A percentile compares a stretch with the other conserved stretches of the same genome.
phyloP scores from a whole-genome alignment of 192 early-diverging fungal genomes.

The Backusella circina region DNA sequence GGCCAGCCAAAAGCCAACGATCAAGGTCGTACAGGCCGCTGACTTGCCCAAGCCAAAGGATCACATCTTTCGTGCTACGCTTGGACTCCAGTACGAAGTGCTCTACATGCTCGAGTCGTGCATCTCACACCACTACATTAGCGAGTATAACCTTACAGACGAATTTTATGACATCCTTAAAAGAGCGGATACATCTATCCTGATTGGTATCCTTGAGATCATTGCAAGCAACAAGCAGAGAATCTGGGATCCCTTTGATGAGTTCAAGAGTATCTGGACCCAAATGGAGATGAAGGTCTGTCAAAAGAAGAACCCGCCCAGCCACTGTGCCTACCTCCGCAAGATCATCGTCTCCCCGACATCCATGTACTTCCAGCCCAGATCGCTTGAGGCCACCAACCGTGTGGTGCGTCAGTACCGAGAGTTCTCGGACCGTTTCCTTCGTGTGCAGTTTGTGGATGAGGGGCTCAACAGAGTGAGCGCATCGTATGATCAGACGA shows the following conservation, averaged over 20 bases:
- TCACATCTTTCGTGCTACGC: conserved; percentile 13
- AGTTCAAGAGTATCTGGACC: conserved; percentile 20
- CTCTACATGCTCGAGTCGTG: conserved; percentile 46
- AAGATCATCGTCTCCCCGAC: conserved; percentile 70
- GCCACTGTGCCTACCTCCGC: conserved; percentile 45
- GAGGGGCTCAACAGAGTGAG: conserved; percentile 47
- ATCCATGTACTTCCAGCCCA: conserved; percentile 57
- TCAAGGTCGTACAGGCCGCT: neutral
- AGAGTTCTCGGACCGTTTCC: conserved; percentile 49
- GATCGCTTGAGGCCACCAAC: conserved; percentile 67
- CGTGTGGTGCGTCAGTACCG: conserved; percentile 63
- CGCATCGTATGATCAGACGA: conserved; percentile 18
- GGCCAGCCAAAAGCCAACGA: neutral
- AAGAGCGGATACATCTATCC: conserved; percentile 16
- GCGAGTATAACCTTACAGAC: conserved; percentile 40
- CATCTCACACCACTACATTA: conserved; percentile 34
- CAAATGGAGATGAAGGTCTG: conserved; percentile 15
- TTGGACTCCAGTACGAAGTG: conserved; percentile 32
- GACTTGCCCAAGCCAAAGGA: conserved; percentile 3
- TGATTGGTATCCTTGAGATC: conserved; percentile 33
- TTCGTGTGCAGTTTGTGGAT: conserved; percentile 68
- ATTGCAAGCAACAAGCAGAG: conserved; percentile 29
- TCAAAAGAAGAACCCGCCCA: conserved; percentile 30
- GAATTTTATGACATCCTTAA: conserved; percentile 30
- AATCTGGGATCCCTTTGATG: conserved; percentile 33